Evolutionary conservation across 2,329 filamentous ascomycete species (phyloP).

Genomic region (Tolypocladium capitatum): DNA sequence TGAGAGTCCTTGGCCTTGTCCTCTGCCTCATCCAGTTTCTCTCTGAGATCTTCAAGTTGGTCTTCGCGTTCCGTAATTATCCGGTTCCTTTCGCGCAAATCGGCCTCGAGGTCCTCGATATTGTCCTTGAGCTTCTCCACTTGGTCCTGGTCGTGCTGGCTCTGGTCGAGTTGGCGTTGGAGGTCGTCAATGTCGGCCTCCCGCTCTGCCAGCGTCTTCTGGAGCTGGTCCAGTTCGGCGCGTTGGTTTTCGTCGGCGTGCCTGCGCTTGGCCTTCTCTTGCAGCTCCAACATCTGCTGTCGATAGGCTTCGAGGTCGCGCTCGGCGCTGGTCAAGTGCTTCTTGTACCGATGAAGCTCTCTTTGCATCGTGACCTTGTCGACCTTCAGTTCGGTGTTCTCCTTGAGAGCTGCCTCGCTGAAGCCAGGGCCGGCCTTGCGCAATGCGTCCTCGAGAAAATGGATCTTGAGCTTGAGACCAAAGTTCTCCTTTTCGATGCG

Average conservation of each 20-base stretch:
- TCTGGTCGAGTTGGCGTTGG: conserved; percentile 42
- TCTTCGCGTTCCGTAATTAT: conserved; percentile 62
- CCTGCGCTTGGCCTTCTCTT: conserved; percentile 66
- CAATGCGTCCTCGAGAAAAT: conserved; percentile 86
- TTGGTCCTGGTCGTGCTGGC: conserved; percentile 42
- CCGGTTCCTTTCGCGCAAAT: conserved; percentile 63
- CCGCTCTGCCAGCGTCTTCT: conserved; percentile 41
- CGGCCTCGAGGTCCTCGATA: conserved; percentile 62
- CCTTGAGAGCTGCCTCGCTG: conserved; percentile 76
- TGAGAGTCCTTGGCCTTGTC: conserved; percentile 45
- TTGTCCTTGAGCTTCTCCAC: conserved; percentile 58
- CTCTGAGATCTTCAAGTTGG: conserved; percentile 54
- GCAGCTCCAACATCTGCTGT: conserved; percentile 67
- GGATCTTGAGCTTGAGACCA: conserved; percentile 88
- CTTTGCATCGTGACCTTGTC: conserved; percentile 80
- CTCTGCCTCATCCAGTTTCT: conserved; percentile 37
- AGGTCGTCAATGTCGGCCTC: conserved; percentile 49
- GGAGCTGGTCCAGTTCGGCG: conserved; percentile 44
- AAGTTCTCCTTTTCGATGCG: conserved; percentile 98
- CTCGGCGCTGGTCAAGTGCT: conserved; percentile 70
- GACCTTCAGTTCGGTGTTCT: conserved; percentile 94
- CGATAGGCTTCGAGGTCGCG: conserved; percentile 75
- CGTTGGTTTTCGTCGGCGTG: conserved; percentile 59
- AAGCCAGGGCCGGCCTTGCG: conserved; percentile 79
- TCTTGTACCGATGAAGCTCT: conserved; percentile 77